phyloP scores from a whole-genome alignment of 768 basidiomycete species.

The Crassisporium funariophilum region DNA sequence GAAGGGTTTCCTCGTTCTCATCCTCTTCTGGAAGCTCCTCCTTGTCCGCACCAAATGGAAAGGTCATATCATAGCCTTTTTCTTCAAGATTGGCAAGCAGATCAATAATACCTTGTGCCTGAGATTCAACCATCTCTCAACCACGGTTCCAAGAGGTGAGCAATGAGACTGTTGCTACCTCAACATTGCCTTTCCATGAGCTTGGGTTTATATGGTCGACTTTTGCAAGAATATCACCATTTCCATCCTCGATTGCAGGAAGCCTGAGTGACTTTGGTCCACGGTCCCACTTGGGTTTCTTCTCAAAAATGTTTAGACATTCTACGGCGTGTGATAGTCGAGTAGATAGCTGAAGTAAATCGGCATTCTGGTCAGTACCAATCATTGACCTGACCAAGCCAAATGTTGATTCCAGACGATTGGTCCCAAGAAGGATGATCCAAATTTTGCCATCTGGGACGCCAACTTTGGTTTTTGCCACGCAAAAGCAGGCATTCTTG shows the following conservation, averaged over 20 bases:
- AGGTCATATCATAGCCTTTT: not conserved
- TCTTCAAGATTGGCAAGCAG: not conserved
- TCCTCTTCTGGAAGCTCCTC: not conserved
- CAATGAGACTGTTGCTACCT: not conserved
- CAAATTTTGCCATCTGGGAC: conserved; percentile 6
- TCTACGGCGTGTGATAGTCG: conserved; percentile 28
- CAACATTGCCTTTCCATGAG: not conserved
- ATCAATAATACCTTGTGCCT: not conserved
- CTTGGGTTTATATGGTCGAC: not conserved
- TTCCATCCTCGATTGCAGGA: conserved; percentile 3
- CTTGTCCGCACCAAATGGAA: not conserved
- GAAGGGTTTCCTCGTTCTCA: not conserved
- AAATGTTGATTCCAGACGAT: conserved; percentile 5
- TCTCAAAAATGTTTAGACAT: conserved; percentile 28
- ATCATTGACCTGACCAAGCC: conserved; percentile 21
- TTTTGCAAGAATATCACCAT: not conserved
- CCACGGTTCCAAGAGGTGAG: not conserved
- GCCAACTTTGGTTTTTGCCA: conserved; percentile 9
- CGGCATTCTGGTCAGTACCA: conserved; percentile 28
- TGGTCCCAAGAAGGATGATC: conserved; percentile 8
- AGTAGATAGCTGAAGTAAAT: conserved; percentile 23
- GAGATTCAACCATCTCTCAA: not conserved
- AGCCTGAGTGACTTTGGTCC: conserved; percentile 2
- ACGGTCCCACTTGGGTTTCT: conserved; percentile 37
- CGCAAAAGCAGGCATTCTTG: conserved; percentile 12